phyloP scores from a whole-genome alignment of 1,284 basidiomycete species.

The Leccinum pachyderme region DNA sequence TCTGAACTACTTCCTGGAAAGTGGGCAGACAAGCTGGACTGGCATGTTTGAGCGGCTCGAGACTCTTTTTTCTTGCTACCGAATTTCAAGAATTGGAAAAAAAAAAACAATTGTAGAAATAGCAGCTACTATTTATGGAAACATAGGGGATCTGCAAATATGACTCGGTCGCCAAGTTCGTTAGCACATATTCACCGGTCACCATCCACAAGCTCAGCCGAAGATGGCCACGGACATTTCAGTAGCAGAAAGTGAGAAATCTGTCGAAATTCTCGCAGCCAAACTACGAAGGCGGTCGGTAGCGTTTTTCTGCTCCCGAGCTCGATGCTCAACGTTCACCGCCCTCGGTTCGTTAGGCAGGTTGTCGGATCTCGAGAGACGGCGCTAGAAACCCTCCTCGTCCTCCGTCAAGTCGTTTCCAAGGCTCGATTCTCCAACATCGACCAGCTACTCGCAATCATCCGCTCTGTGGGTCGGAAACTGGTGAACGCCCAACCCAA shows the following conservation, averaged over 20 bases:
- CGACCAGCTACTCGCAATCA: conserved; percentile 80
- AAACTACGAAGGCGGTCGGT: conserved; percentile 67
- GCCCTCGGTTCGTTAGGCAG: conserved; percentile 58
- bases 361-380: conserved; percentile 85
- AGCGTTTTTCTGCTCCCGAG: conserved; percentile 3
- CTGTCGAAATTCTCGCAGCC: conserved; percentile 65
- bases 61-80: no score
- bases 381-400: conserved; percentile 85
- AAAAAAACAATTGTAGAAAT: background rate
- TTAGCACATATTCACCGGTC: background rate
- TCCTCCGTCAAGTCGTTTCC: conserved; percentile 87
- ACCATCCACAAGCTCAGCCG: background rate
- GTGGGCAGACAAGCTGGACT: conserved; percentile 88
- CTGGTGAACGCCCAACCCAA: conserved; percentile 91
- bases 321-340: background rate
- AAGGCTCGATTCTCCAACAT: conserved; percentile 85
- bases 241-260: conserved; percentile 43
- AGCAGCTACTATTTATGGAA: conserved; percentile 19
- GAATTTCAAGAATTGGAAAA: no score
- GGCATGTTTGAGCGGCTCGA: conserved; percentile 51
- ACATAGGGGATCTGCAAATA: conserved; percentile 2
- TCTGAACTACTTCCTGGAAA: conserved; percentile 78
- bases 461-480: conserved; percentile 77
- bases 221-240: conserved; percentile 44
- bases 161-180: conserved; percentile 23